Base-by-base conservation (phyloP, 495 filamentous ascomycete genomes). In the Penicillium robsamsonii region DNA sequence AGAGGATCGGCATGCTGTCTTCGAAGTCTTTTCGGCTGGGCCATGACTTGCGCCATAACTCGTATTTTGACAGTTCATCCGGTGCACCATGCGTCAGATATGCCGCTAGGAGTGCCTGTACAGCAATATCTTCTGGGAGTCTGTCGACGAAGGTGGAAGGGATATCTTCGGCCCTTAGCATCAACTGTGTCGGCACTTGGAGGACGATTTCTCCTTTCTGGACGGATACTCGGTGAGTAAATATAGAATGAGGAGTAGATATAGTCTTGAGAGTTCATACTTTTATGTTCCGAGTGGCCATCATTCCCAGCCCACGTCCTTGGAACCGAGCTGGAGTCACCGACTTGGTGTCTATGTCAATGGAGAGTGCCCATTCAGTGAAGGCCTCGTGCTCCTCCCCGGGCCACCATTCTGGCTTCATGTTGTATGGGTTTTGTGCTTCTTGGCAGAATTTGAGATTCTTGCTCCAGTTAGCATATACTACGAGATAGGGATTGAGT, bases 51-150 rank as follows among this genome's bases (percentile, higher is more conserved):
- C 76, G 74, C 92, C 92, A 96, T 11, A 72, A 64, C 0, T 73
- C 69, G 48, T 72, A 77, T 25, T 61, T 56, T 22, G 67, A 53
- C 9, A 74, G 66, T 13, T 70, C 56, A 29, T 67, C 55, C n/a
- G 67, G 53, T 47, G 64, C 55, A 17, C 69, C 69, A 33, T 86
- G 75, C 22, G 84, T 80, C 7, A 96, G 72, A 54, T 82, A 87
- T 2, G 85, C 81, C n/a, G 91, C 87, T 8, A 91, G 75, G 15
- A 89, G 73, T 5, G 84, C 86, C 58, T 93, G 88, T 25, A 88
- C 79, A 2, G 80, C 80, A 33, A 83, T 83, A 48, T 71, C 76
- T 22, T 76, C 71, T 13, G 81, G 68, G 43, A 82, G 76, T 30
- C 70, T 53, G 24, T 75, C 73, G 8, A 55, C 53, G 49, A 77